A percentile compares a stretch with the other conserved stretches of the same genome.
These are phyloP conservation scores for Fusarium denticulatum DNA, from an alignment of 2,329 filamentous ascomycete species.

Conservation along the genomic window DNA sequence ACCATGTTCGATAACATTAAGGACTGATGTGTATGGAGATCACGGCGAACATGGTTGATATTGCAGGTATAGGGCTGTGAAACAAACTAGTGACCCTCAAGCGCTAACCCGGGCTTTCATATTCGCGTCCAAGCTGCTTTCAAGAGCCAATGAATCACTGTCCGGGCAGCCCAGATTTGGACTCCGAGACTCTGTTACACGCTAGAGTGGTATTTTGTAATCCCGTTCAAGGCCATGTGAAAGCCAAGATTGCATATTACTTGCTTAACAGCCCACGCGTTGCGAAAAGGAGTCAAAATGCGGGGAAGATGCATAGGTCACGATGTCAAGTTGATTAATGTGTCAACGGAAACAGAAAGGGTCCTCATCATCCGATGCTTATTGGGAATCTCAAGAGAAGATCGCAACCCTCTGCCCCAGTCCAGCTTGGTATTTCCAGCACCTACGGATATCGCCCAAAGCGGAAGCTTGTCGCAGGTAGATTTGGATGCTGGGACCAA, in stretches of 20 bases:
- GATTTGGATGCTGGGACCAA: background rate
- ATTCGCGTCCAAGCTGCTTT: background rate
- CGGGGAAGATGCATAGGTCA: background rate
- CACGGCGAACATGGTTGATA: fast-evolving
- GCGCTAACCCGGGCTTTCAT: background rate
- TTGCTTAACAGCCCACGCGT: background rate
- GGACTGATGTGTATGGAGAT: background rate
- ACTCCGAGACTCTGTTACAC: background rate
- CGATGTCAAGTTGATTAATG: background rate
- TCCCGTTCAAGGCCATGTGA: background rate
- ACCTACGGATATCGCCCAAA: background rate
- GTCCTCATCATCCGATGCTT: background rate
- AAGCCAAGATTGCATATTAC: background rate
- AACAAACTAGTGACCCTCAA: background rate
- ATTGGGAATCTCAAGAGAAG: too few relatives aligned
- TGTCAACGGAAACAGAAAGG: background rate
- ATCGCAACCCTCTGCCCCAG: fast-evolving
- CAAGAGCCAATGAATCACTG: fast-evolving
- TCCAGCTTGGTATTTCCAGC: background rate
- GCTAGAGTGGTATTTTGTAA: background rate
- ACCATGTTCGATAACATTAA: too few relatives aligned
- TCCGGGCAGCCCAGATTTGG: background rate
- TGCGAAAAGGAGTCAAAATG: background rate
- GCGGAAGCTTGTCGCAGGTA: background rate
- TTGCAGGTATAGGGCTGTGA: background rate